Evolutionary conservation across 441 rosid genomes (phyloP).

Genomic region (Mallotus repandus): DNA sequence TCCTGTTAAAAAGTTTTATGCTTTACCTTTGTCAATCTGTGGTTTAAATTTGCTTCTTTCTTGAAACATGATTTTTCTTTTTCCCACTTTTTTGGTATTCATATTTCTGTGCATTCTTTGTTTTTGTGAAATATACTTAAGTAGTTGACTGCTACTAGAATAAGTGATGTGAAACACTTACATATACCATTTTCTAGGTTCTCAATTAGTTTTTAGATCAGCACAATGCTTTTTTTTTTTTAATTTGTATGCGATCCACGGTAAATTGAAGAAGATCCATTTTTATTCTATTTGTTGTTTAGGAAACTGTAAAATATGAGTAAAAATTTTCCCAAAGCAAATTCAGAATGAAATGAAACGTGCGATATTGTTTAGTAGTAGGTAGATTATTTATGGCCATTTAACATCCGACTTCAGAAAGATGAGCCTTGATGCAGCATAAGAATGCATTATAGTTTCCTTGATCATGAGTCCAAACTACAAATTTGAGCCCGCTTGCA

Average conservation of each 20-base stretch:
- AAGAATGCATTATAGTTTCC: neutral
- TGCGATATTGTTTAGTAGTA: neutral
- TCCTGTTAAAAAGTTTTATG: neutral
- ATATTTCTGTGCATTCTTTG: neutral
- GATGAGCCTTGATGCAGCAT: neutral
- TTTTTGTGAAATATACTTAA: neutral
- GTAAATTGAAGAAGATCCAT: neutral
- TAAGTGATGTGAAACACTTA: neutral
- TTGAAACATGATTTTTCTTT: neutral
- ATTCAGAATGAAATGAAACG: neutral
- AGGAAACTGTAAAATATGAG: neutral
- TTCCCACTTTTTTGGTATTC: neutral
- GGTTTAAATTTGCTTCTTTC: neutral
- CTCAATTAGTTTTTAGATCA: neutral
- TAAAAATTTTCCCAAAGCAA: neutral
- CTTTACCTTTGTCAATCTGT: neutral
- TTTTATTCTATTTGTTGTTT: neutral
- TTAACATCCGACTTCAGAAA: neutral
- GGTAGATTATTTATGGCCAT: conserved; percentile 1
- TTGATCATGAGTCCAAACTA: neutral
- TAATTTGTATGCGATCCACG: neutral
- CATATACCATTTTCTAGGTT: neutral
- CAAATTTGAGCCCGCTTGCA: neutral
- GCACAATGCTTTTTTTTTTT: neutral
- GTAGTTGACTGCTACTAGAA: neutral